phyloP scores from a whole-genome alignment of 257 asterid genomes.

The Solanum pennellii region DNA sequence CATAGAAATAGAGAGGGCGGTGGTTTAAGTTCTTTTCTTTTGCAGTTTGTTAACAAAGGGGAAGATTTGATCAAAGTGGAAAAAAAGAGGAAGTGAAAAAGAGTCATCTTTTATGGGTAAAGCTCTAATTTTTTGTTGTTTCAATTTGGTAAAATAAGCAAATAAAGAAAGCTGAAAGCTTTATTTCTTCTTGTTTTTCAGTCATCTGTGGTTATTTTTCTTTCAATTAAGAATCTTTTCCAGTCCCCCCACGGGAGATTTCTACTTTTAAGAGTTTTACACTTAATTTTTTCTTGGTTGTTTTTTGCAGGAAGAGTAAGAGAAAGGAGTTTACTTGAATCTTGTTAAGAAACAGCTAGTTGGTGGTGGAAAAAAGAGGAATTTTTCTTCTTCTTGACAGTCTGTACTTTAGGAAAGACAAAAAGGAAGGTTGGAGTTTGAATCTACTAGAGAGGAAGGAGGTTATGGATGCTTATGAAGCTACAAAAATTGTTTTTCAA shows the following conservation, averaged over 20 bases:
- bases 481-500: slow-evolving; percentile 61
- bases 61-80: background rate
- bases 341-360: background rate
- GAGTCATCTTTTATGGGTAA: slow-evolving; percentile 22
- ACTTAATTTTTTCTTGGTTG: background rate
- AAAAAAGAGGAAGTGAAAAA: background rate
- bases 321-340: background rate
- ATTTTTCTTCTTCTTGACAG: background rate
- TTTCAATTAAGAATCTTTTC: slow-evolving; percentile 2
- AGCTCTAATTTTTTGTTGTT: slow-evolving; percentile 6
- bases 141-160: background rate
- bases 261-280: background rate
- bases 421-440: slow-evolving; percentile 21
- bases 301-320: background rate
- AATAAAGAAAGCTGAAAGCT: background rate
- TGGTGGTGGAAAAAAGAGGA: background rate
- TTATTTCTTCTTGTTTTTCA: background rate
- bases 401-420: background rate
- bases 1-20: slow-evolving; percentile 26
- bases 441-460: slow-evolving; percentile 12
- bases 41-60: slow-evolving; percentile 12
- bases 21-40: slow-evolving; percentile 24
- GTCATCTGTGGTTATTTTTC: background rate
- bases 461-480: slow-evolving; percentile 69
- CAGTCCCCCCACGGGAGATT: background rate